These are phyloP conservation scores for Trametes sp. DNA, from an alignment of 1,284 basidiomycete genomes.

Conservation along the genomic window DNA sequence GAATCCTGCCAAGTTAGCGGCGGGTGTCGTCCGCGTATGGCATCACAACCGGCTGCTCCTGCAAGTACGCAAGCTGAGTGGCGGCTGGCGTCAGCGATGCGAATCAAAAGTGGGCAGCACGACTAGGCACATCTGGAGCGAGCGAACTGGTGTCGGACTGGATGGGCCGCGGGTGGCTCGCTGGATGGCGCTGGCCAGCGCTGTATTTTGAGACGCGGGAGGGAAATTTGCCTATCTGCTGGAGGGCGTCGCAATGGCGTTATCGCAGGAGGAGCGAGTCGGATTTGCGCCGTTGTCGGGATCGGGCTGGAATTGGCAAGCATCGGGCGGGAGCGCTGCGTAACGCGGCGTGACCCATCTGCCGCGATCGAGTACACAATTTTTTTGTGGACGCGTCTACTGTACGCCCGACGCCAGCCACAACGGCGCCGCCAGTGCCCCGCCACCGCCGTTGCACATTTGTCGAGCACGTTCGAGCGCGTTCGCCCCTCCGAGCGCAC, in stretches of 20 bases:
- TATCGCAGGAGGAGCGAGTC: not conserved
- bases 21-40: too few relatives aligned
- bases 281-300: constrained; percentile 3
- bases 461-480: not conserved
- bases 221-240: constrained; percentile 15
- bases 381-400: constrained; percentile 13
- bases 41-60: too few relatives aligned
- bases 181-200: too few relatives aligned
- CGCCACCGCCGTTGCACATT: not conserved
- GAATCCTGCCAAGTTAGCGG: constrained; percentile 4
- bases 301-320: not conserved
- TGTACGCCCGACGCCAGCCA: constrained; percentile 9
- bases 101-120: not conserved
- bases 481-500: not conserved
- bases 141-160: not conserved
- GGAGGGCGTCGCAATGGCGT: not conserved
- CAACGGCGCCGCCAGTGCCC: not conserved
- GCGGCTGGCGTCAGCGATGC: constrained; percentile 4
- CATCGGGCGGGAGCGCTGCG: constrained; percentile 5
- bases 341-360: constrained; percentile 6
- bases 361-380: constrained; percentile 13
- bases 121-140: constrained; percentile 14
- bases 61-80: not conserved
- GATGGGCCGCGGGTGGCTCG: not conserved
- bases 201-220: not conserved